Evolutionary conservation across 371 early-diverging fungal genomes (phyloP), one percentile per base, ranked within the genome.

Genomic region (Phascolomyces articulosus): DNA sequence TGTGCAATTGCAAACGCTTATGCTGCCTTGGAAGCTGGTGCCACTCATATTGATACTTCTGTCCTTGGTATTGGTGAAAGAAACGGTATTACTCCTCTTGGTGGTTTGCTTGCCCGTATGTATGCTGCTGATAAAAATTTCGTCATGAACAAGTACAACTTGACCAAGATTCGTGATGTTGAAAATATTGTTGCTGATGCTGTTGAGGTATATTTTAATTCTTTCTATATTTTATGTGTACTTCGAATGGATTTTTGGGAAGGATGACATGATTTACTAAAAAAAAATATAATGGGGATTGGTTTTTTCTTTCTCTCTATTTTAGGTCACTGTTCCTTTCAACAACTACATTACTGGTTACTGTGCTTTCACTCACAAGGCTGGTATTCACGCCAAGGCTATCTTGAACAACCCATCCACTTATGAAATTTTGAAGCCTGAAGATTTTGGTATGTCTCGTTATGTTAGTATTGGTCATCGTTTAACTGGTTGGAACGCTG

Each of bases 291-390:
- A 23, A 23, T n/a, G 21, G 20, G 10, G 26, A 20, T 6, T 20
- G 51, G 51, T 13, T 24, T 10, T 51, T 23, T 3, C 6, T 20
- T 24, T 11, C 23, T 24, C 15, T 24, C 16, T 28, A 2, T 29
- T 55, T 51, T 51, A 51, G 51, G 51, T 57, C 21, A 90, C 93
- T 63, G 95, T 97, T 40, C 97, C 97, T 24, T 97, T 97, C 90
- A 97, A 97, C 88, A 96, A 97, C 88, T 95, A 94, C 81, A 93
- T 97, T 77, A 97, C 97, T 48, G 97, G 97, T 40, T 95, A 95
- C 85, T 95, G 95, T 70, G 95, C 95, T 41, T 96, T 97, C 79
- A 95, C 96, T 20, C 97, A 97, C 86, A 97, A 97, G 88, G 96
- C 97, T 40, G 97, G 97, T 70, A 97, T 96, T 74, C 97, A 97